Percentiles rank a stretch among this genome's conserved stretches.
These are phyloP conservation scores for Pichia nakasei DNA, from an alignment of 805 yeast species.

Conservation along the genomic window DNA sequence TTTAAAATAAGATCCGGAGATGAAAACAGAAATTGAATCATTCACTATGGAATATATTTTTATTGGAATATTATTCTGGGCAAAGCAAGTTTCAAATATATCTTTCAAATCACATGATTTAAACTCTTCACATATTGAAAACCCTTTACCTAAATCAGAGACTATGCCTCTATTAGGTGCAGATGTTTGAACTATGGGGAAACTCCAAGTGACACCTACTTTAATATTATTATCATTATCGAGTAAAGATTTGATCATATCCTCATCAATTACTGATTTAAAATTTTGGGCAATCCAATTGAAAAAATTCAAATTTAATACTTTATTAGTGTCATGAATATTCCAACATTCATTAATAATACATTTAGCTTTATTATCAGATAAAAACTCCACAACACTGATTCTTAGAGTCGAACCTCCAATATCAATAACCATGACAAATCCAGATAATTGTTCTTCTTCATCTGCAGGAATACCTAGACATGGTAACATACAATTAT, in stretches of 20 bases:
- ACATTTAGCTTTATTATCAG: slow-evolving; percentile 11
- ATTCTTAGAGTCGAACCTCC: slow-evolving; percentile 49
- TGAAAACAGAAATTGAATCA: slow-evolving; percentile 55
- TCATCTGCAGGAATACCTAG: slow-evolving; percentile 1
- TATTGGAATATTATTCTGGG: slow-evolving; percentile 21
- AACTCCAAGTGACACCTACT: slow-evolving; percentile 49
- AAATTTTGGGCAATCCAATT: slow-evolving; percentile 2
- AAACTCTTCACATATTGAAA: slow-evolving; percentile 35
- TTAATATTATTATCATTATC: slow-evolving; percentile 19
- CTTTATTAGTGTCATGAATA: slow-evolving; percentile 5
- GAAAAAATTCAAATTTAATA: slow-evolving; percentile 3
- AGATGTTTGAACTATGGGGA: slow-evolving; percentile 37
- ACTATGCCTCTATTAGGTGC: slow-evolving; percentile 36
- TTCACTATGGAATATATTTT: slow-evolving; percentile 43
- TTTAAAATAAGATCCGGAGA: slow-evolving; percentile 36
- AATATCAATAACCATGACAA: slow-evolving; percentile 38
- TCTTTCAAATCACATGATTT: slow-evolving; percentile 32
- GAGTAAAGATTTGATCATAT: background rate
- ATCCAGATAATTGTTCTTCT: slow-evolving; percentile 1
- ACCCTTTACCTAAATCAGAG: slow-evolving; percentile 55
- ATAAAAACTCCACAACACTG: slow-evolving; percentile 15
- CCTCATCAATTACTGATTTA: background rate
- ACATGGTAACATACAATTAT: slow-evolving; percentile 7
- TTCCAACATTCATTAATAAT: slow-evolving; percentile 6
- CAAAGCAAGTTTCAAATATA: slow-evolving; percentile 28